These are phyloP conservation scores for Talaromyces verruculosus DNA, from an alignment of 2,329 filamentous ascomycete species.

Conservation along the genomic window DNA sequence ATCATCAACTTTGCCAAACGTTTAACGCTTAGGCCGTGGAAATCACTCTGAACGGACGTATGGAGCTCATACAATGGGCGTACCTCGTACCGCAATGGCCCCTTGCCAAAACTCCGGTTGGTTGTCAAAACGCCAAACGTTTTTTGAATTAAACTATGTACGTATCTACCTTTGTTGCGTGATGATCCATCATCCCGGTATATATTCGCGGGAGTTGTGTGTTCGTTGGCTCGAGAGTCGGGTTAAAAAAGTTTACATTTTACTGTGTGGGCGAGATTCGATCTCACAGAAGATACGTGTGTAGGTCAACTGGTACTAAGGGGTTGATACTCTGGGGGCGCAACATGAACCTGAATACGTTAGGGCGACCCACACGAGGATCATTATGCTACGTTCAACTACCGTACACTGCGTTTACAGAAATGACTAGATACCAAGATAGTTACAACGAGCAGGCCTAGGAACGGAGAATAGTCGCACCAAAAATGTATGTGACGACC, in stretches of 20 bases:
- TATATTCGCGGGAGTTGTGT: background rate
- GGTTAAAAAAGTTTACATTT: background rate
- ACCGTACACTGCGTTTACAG: background rate
- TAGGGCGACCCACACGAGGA: background rate
- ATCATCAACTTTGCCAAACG: background rate
- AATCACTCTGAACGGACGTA: background rate
- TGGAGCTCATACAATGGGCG: background rate
- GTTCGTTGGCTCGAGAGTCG: background rate
- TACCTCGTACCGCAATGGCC: background rate
- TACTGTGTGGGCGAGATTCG: background rate
- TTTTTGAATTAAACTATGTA: background rate
- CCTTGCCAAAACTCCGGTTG: conserved; percentile 3
- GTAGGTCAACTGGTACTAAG: too few species aligned
- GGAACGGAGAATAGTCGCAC: background rate
- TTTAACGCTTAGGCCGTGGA: conserved; percentile 1
- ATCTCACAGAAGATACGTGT: background rate
- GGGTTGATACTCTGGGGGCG: background rate
- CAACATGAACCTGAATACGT: background rate
- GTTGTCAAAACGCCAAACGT: background rate
- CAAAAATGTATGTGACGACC: background rate
- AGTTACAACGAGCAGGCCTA: background rate
- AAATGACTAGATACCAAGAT: background rate
- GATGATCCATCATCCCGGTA: background rate
- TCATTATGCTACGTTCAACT: background rate
- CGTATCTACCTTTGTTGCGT: background rate